These are phyloP conservation scores for Gilbertella persicaria DNA, from an alignment of 371 early-diverging fungal genomes.

Conservation along the genomic window DNA sequence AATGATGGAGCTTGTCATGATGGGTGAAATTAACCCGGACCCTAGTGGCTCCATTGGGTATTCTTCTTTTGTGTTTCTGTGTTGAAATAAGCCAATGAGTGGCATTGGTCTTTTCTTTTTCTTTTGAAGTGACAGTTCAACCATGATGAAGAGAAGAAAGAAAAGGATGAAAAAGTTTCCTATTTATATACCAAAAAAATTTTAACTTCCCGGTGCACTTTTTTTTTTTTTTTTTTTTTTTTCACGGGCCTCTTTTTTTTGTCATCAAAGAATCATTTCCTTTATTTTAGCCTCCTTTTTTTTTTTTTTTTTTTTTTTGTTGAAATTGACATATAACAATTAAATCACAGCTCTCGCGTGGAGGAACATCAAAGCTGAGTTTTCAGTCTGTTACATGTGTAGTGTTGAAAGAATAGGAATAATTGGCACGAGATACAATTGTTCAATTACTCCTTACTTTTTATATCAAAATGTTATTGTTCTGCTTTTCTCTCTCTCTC, in stretches of 20 bases:
- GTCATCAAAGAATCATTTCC: too few species aligned
- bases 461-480: background rate
- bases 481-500: background rate
- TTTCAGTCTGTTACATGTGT: background rate
- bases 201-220: background rate
- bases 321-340: background rate
- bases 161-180: background rate
- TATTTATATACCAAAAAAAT: background rate
- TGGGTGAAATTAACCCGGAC: background rate
- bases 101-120: background rate
- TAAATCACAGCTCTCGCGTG: too few species aligned
- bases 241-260: background rate
- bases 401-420: background rate
- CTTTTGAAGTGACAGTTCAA: background rate
- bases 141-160: background rate
- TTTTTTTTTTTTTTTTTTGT: background rate
- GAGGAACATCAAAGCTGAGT: too few species aligned
- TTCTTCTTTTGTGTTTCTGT: slow-evolving; percentile 1
- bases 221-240: too few species aligned
- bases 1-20: background rate
- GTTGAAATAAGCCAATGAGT: background rate
- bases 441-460: background rate
- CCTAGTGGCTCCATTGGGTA: background rate
- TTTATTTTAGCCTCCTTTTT: too few species aligned
- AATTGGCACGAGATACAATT: slow-evolving; percentile 9